Evolutionary conservation across 306 rosid genomes (phyloP), one percentile per base, ranked within the genome.

Genomic region (Acacia confusa): DNA sequence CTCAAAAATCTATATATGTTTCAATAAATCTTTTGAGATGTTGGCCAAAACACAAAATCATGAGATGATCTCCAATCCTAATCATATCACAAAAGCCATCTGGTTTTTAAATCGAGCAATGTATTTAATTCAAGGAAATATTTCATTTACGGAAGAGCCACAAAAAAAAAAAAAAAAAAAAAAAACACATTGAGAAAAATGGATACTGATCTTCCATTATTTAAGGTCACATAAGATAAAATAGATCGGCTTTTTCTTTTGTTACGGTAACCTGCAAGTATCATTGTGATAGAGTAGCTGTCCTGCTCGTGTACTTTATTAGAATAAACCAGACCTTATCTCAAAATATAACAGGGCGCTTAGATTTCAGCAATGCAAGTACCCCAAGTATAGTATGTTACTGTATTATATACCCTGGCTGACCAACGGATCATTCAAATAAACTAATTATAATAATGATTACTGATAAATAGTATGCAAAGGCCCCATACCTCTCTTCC

Each of bases 401-500:
- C 47, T 43, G 13, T 43, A 61, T 44, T 30, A 53, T 57, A 41
- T 45, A 58, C 32, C 50, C 25, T 11, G 4, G 27, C 41, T 8
- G 19, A 44, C 43, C 38, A 68, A 20, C 7, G 25, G 12, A 20
- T 53, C 61, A 40, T 69, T 83, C 48, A 53, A 45, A 79, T 27
- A 63, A 57, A 67, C 66, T 65, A 65, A 50, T 70, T 25, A 75
- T 65, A 32, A 61, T 36, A 44, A 32, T 10, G 71, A 43, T 40
- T 48, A 61, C 72, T 43, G 70, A 70, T 41, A 13, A 86, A 77
- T 67, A 72, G 65, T 53, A 64, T 30, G 41, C 27, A 55, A 66
- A 44, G 36, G 60, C 72, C 43, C 53, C 63, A 36, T 53, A 92
- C 97, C 97, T 92, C 98, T 89, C 97, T 91, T 88, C 98, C 97